These are phyloP conservation scores for Pseudogymnoascus destructans DNA, from an alignment of 2,329 filamentous ascomycete species.

Conservation along the genomic window DNA sequence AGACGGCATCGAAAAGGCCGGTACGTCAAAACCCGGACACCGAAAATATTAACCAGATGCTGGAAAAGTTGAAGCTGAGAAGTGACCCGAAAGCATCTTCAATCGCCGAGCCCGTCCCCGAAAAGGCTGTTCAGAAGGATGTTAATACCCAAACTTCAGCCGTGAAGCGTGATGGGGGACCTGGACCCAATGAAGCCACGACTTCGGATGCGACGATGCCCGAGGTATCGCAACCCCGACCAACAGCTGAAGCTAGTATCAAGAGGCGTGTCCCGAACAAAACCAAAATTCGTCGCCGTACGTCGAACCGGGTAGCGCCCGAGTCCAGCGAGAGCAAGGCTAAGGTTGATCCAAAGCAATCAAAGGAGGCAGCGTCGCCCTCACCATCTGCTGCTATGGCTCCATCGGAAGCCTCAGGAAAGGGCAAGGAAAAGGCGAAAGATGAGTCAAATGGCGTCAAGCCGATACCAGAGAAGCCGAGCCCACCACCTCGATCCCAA, in stretches of 20 bases:
- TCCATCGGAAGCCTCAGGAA: neutral
- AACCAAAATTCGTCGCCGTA: conserved; percentile 22
- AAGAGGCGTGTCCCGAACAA: conserved; percentile 14
- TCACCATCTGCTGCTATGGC: neutral
- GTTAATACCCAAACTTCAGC: neutral
- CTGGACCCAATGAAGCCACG: neutral
- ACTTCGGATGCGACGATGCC: neutral
- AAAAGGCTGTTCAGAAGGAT: conserved; percentile 1
- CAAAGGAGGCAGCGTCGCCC: neutral
- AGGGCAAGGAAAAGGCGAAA: neutral
- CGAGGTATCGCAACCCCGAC: neutral
- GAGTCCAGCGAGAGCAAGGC: conserved; percentile 10
- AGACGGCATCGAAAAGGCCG: conserved; percentile 11
- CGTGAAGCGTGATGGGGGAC: neutral
- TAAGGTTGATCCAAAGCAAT: conserved; percentile 9
- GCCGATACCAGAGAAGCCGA: neutral
- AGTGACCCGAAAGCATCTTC: conserved; percentile 9
- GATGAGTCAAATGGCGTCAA: neutral
- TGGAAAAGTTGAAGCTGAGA: conserved; percentile 22
- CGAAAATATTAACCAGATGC: conserved; percentile 18
- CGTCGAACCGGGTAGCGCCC: conserved; percentile 8
- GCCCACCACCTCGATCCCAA: neutral
- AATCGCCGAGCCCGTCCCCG: neutral
- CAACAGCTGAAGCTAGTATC: neutral
- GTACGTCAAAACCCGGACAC: neutral